Base-by-base conservation (phyloP, 257 asterid genomes). In the Anisodus tanguticus region DNA sequence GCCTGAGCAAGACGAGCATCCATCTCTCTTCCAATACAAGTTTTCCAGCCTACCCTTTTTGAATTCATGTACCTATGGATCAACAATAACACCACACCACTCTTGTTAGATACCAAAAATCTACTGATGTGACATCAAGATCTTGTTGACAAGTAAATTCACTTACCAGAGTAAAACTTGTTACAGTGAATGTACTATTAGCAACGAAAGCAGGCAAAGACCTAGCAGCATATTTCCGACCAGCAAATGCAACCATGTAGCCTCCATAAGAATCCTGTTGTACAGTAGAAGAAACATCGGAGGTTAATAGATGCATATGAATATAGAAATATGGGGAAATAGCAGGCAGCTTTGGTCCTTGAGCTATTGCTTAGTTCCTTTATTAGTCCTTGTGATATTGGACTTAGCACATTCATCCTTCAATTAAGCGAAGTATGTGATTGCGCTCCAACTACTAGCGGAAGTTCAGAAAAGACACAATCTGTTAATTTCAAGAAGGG, bases 161-260 rank as follows among this genome's bases (percentile, higher is more conserved):
- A 83, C 96, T 91, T 91, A 95, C 99, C 88, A 97, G 94, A 74
- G 99, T 93, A 87, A 95, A 97, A 87, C 98, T 97, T 87, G 98
- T 93, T 76, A 97, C 97, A 7, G 82, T 93, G 86, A 3, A 92
- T 70, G 96, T 90, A 80, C 85, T 37, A 71, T 95, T 95, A 31
- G 93, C 98, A 84, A 92, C 96, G 78, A 95, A 95, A 82, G 98
- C 93, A 70, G 97, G 96, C 82, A 83, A 77, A 80, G 99, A 97
- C 88, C 98, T 91, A 45, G 98, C 98, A 85, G 99, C 98, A 78
- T 93, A 91, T 88, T 85, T 95, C 81, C 96, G 88, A 77, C 99
- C 99, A 84, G 99, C 97, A 89, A 97, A 95, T 85, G 98, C 99
- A 76, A 93, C 99, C 99, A 97, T 97, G 83, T 93, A 95, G 79